Base-by-base conservation (phyloP, 2,329 filamentous ascomycete species). In the Fusarium tricinctum region DNA sequence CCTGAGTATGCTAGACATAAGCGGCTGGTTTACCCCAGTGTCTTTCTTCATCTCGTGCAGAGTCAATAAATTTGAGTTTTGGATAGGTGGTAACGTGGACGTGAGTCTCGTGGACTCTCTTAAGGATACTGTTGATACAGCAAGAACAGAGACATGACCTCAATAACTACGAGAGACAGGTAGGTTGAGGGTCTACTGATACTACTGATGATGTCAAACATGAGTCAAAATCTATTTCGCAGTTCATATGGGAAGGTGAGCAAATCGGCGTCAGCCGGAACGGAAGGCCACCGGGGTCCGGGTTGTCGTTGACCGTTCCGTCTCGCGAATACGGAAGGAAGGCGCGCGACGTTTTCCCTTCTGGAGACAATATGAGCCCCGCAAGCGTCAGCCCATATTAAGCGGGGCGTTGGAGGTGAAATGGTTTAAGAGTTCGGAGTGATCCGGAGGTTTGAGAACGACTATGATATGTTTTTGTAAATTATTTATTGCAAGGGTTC, bases 361-460 rank as follows among this genome's bases (percentile, higher is more conserved):
- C 38, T 54, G 28, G 28, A 32, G 42, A 43, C 38, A 32, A 51
- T 51, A 38, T 55, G 49, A 40, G 47, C 20, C 47, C 51, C 45
- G 58, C 66, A 59, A 68, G 39, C 49, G 70, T 74, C 72, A 74
- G 70, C 61, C 70, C 72, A 74, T 63, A 58, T 53, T 59, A 64
- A 74, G 72, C 70, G 72, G 72, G 72, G 65, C 61, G 32, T 52
- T 15, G 22, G 22, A 57, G 58, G 54, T 52, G 63, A 59, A 63
- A 49, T 58, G 58, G 55, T 70, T 66, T 60, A 52, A 58, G 60
- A 63, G 55, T 48, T 73, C 72, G 72, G 72, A 66, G 72, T 58
- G 69, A 68, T 60, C 72, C 72, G 72, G 71, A 52, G 49, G 42
- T 58, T 61, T 59, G 60, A 39, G 43, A 42, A 50, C 35, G 26